Evolutionary conservation across 805 yeast species (phyloP), one percentile per base, ranked within the genome.

Genomic region (Ogataea thermomethanolica): DNA sequence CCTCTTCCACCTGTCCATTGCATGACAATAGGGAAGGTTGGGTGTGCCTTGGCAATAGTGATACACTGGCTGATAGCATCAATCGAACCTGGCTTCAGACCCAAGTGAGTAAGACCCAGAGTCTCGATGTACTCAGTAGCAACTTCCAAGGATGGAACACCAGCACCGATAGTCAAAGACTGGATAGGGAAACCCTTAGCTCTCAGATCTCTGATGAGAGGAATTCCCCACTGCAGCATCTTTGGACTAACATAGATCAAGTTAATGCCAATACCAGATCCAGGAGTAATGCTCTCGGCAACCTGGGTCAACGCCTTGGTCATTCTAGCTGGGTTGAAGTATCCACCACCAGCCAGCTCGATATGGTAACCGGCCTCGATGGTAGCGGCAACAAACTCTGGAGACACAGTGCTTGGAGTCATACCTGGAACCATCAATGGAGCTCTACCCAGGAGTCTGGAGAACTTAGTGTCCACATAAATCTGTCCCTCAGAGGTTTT

Each of bases 1-100:
- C 97, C 99, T 78, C 99, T 90, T 67, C 99, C 99, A 77, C 98
- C 99, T 45, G 99, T 93, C 99, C 99, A 93, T 74, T 93, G 99
- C 56, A 93, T 71, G 41, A 93, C 91, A 59, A 93, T 88, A 50
- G 99, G 99, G 90, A 93, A 93, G 49, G 65, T 70, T 52, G 99
- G 99, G 69, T 90, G 95, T 35, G 95, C 90, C 61, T 85, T 87
- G 40, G 99, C 99, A 61, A 93, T 93, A 46, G 83, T 69, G 55
- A 93, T 81, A 53, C 81, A 86, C 65, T 85, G 91, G 50, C 80
- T 73, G 58, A 93, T 88, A 31, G 97, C 84, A 54, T 93, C 99
- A 41, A 89, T 76, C 20, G 98, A 88, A 61, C 99, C 99, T 47
- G 99, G 99, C 71, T 93, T 93, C 73, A 93, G 79, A 51, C 96